Conservation (phyloP, 306 rosid species). For the Crataegus laevigata region DNA sequence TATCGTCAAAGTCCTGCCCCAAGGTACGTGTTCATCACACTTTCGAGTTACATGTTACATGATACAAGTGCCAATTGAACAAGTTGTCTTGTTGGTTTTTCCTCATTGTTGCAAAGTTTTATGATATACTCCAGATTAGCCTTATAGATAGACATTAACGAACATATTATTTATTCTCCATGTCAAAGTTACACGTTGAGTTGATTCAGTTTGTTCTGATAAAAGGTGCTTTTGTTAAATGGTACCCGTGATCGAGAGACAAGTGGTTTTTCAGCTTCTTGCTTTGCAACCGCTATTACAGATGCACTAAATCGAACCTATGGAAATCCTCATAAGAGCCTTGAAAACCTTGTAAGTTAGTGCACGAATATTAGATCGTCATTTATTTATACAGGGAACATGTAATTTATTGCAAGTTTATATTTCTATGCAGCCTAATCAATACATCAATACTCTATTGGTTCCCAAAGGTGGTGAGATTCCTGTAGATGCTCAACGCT, state of each 20-base stretch:
- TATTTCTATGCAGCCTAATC: constrained; percentile 51
- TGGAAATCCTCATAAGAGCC: constrained; percentile 53
- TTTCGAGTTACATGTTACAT: constrained; percentile 4
- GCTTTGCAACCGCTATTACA: constrained; percentile 74
- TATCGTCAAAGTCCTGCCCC: constrained; percentile 83
- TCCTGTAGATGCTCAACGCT: constrained; percentile 45
- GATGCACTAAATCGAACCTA: constrained; percentile 84
- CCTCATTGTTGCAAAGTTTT: neutral
- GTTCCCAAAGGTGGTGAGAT: constrained; percentile 68
- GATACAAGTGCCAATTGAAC: constrained; percentile 2
- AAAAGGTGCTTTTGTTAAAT: constrained; percentile 70
- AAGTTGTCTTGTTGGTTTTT: constrained; percentile 7
- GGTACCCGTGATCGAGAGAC: constrained; percentile 82
- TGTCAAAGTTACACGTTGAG: neutral
- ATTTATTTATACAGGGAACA: too few species aligned
- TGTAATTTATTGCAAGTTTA: neutral
- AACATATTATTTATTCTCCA: too few species aligned
- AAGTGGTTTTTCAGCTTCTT: constrained; percentile 67
- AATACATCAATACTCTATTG: constrained; percentile 65
- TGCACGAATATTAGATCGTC: too few species aligned
- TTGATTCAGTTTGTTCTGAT: neutral
- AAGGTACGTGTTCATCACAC: constrained; percentile 47
- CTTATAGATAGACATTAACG: neutral
- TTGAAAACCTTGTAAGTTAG: constrained; percentile 55
- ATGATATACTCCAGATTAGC: neutral